Evolutionary conservation across 495 filamentous ascomycete genomes (phyloP).

Genomic region (Bombardia bombarda): DNA sequence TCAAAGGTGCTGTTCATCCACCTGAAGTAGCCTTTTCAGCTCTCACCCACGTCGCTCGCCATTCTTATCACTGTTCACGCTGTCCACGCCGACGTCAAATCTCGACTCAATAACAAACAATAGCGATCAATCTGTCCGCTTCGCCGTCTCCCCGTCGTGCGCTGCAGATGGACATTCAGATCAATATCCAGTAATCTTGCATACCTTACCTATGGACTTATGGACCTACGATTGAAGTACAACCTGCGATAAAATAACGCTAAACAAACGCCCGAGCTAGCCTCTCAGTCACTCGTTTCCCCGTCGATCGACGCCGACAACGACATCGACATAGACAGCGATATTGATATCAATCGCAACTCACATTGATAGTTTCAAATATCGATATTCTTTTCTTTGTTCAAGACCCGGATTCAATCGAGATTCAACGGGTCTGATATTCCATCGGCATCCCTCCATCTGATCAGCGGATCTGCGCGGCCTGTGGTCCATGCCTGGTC

Average conservation of each 20-base stretch:
- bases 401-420: too few species aligned
- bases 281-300: slow-evolving; percentile 45
- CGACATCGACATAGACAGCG: too few species aligned
- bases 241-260: slow-evolving; percentile 27
- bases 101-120: slow-evolving; percentile 6
- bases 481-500: slow-evolving; percentile 8
- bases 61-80: slow-evolving; percentile 8
- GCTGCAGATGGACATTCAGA: slow-evolving; percentile 1
- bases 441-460: too few species aligned
- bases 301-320: too few species aligned
- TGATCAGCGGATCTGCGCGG: slow-evolving; percentile 16
- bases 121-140: slow-evolving; percentile 2
- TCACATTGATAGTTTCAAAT: too few species aligned
- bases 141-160: slow-evolving; percentile 1
- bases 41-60: too few species aligned
- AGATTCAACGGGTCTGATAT: too few species aligned
- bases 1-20: not conserved
- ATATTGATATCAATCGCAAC: too few species aligned
- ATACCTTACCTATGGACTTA: slow-evolving; percentile 10
- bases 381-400: not conserved
- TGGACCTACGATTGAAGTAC: slow-evolving; percentile 10
- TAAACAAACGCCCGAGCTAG: slow-evolving; percentile 45
- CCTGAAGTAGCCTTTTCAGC: slow-evolving; percentile 14
- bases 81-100: slow-evolving; percentile 12
- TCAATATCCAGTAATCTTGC: too few species aligned